Evolutionary conservation across 805 yeast genomes (phyloP), one percentile per base, ranked within the genome.

Genomic region (Saturnispora besseyi): DNA sequence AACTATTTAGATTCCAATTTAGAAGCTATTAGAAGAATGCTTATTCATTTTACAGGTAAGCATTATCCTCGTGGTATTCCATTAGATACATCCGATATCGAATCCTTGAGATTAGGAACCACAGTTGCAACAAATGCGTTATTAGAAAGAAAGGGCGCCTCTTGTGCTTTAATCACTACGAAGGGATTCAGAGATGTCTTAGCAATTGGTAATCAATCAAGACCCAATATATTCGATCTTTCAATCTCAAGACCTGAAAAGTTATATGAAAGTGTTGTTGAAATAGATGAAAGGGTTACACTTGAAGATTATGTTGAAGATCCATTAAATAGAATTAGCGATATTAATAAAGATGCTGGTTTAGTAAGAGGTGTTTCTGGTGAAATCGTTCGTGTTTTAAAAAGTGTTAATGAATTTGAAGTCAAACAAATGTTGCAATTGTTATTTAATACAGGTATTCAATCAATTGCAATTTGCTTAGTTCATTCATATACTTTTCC

Each of bases 91-190:
- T 73, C 80, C 3, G 66, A 67, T 3, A 84, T 88, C 36, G 80
- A 78, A 48, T 76, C 82, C 41, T 79, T 89, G 44, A 72, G 96
- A 50, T 82, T 90, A 85, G 97, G 97, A 3, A 89, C 97, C 4
- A 90, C 97, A 0, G 93, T 89, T 10, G 98, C 99, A 2, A 91
- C 98, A 7, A 91, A 91, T 67, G 96, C 98, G 1, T 74, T 93
- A 32, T 72, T 91, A 52, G 98, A 91, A 62, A 75, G 98, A 54
- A 89, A 89, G 61, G 99, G 98, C 46, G 95, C 89, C 51, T 70
- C 80, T 31, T 90, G 95, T 57, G 95, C 93, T 1, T 73, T 91
- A 52, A 66, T 90, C 5, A 88, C 95, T 2, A 87, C 97, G 13
- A 84, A 81, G 59, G 99, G 97, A 0, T 91, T 88, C 67, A 79